Base-by-base conservation (phyloP, 768 basidiomycete species). In the Mycena vitilis region DNA sequence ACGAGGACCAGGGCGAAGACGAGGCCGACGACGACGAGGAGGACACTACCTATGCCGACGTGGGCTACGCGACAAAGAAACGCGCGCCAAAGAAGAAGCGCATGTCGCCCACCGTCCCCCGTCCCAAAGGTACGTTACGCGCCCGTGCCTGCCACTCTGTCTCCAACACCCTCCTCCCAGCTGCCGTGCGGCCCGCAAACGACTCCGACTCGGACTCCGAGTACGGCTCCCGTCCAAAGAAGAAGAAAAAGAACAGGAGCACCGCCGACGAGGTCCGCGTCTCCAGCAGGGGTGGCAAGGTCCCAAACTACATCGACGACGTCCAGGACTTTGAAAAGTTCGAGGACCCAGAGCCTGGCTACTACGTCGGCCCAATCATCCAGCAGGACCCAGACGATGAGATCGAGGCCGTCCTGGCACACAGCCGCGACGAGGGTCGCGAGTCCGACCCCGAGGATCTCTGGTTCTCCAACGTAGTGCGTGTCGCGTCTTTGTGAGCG, bases 391-490 rank as follows among this genome's bases (percentile, higher is more conserved):
- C 30, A 65, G 86, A 88, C 71, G 93, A 96, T 71, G 95, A 95
- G 78, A 97, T 99, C 53, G 98, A 99, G 80, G 89, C 89, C 45
- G 95, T 99, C 47, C 86, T 97, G 47, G 89, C 88, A 38, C 96
- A 98, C 77, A 87, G 86, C 77, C 88, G 97, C 73, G 93, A 98
- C 71, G 95, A 96, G 75, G 91, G 91, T 18, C 86, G 87, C 63
- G 89, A 91, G 76, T 81, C 86, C 25, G 95, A 97, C 75, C 81
- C 84, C 0, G 89, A 92, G 54, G 96, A 98, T 75, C 78, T 93
- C 54, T 97, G 95, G 87, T 91, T 90, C 68, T 90, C 91, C 72
- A 98, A 98, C 76, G 87, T 97, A 73, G 96, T 95, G 78, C 62
- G 58, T 59, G 86, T 78, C 25, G 36, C 68, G 40, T 58, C 62